A percentile compares a stretch with the other conserved stretches of the same genome.
Evolutionary conservation across 2,329 filamentous ascomycete genomes (phyloP).

Genomic region (Talaromyces albobiverticillius): DNA sequence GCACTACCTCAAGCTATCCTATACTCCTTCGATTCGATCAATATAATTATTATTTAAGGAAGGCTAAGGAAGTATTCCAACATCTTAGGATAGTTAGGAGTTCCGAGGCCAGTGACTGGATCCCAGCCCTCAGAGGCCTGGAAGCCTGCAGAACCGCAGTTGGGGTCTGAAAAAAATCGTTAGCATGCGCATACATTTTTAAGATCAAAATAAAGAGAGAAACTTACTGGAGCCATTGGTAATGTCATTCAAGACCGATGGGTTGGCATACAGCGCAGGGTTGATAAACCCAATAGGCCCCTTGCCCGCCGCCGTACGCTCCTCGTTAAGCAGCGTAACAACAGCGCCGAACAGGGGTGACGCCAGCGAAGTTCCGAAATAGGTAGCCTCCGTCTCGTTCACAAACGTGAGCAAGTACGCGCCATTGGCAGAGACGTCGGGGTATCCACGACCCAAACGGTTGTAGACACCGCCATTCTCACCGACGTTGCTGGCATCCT

Average conservation of each 20-base stretch:
- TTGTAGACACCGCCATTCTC: constrained; percentile 13
- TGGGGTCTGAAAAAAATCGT: background rate
- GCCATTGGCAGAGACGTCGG: constrained; percentile 12
- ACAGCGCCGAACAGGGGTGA: constrained; percentile 11
- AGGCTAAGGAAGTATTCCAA: constrained; percentile 11
- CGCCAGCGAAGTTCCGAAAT: constrained; percentile 9
- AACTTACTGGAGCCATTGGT: constrained; percentile 14
- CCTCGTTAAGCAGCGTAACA: constrained; percentile 13
- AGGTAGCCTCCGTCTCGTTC: constrained; percentile 4
- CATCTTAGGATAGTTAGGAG: constrained; percentile 20
- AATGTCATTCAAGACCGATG: constrained; percentile 12
- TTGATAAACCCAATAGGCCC: constrained; percentile 14
- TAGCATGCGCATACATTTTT: no score
- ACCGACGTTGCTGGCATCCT: background rate
- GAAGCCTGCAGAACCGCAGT: constrained; percentile 9
- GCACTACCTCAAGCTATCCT: no score
- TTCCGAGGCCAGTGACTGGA: constrained; percentile 30
- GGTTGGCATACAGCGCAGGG: constrained; percentile 13
- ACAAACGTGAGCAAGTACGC: constrained; percentile 11
- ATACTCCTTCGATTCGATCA: no score
- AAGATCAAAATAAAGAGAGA: background rate
- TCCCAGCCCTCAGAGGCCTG: constrained; percentile 26
- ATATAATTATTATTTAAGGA: background rate
- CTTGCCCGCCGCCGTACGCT: constrained; percentile 6
- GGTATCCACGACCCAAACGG: constrained; percentile 12